Percentiles rank a stretch among this genome's conserved stretches.
Evolutionary conservation across 2,329 filamentous ascomycete species (phyloP).

Genomic region (Gliomastix tumulicola): DNA sequence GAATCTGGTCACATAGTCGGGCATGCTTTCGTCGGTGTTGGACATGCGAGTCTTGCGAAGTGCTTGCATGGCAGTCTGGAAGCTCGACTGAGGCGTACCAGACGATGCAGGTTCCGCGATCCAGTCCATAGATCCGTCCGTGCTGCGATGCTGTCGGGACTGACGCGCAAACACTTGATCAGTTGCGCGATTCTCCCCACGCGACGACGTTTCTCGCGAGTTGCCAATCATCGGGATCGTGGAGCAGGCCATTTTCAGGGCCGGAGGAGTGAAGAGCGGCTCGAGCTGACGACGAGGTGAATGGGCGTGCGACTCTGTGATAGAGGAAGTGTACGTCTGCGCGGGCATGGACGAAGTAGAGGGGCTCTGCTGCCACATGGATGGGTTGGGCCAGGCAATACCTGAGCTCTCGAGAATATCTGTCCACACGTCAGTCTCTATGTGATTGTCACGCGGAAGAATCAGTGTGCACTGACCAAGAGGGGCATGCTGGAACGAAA

Average conservation of each 20-base stretch:
- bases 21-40: conserved; percentile 33
- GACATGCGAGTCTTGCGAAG: conserved; percentile 11
- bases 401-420: conserved; percentile 65
- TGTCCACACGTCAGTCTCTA: conserved; percentile 8
- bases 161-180: no score
- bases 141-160: not conserved
- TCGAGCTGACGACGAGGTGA: conserved; percentile 43
- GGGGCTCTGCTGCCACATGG: conserved; percentile 55
- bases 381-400: conserved; percentile 74
- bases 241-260: no score
- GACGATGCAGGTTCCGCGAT: no score
- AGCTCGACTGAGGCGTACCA: not conserved
- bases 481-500: conserved; percentile 82
- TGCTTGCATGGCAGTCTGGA: not conserved
- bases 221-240: not conserved
- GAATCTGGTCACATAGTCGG: conserved; percentile 23
- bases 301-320: conserved; percentile 53
- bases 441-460: not conserved
- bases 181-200: not conserved
- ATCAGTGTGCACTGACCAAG: conserved; percentile 44
- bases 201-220: not conserved
- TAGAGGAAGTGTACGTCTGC: conserved; percentile 32
- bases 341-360: conserved; percentile 31
- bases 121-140: no score
- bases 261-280: no score